phyloP scores from a whole-genome alignment of 495 filamentous ascomycete species.

The Aspergillus indologenus region DNA sequence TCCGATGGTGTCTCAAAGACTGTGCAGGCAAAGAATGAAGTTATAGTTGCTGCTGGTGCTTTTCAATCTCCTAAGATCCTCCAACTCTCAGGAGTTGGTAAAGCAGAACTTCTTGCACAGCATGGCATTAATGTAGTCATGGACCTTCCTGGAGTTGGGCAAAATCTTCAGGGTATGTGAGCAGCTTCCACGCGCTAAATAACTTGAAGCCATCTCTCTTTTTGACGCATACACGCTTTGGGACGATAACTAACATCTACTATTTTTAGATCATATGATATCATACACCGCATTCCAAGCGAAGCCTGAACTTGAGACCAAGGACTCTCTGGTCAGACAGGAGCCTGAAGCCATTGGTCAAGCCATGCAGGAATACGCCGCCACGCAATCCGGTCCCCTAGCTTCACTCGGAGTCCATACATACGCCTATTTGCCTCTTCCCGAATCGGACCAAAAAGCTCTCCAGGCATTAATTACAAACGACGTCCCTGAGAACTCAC shows the following conservation, averaged over 20 bases:
- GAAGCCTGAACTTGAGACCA: conserved; percentile 7
- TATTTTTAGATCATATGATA: conserved; percentile 8
- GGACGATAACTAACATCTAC: conserved; percentile 7
- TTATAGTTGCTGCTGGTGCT: conserved; percentile 8
- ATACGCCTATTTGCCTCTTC: conserved; percentile 8
- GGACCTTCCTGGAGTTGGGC: conserved; percentile 6
- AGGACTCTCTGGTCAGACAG: conserved; percentile 9
- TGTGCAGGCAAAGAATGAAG: conserved; percentile 8
- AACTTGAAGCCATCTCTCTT: too few relatives aligned
- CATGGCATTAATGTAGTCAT: conserved; percentile 5
- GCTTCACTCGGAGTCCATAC: conserved; percentile 7
- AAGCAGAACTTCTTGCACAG: conserved; percentile 6
- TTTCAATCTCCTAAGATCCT: conserved; percentile 9
- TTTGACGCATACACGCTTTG: conserved; percentile 8
- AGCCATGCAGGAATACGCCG: conserved; percentile 7
- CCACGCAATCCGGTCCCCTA: conserved; percentile 7
- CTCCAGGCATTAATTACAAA: conserved; percentile 8
- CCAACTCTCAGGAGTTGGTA: conserved; percentile 8
- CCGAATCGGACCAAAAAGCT: conserved; percentile 1
- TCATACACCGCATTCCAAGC: conserved; percentile 10
- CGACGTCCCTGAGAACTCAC: conserved; percentile 6
- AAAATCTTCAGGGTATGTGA: conserved; percentile 11
- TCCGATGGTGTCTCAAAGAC: conserved; percentile 5
- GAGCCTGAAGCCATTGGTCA: conserved; percentile 9
- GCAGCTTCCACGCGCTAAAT: too few relatives aligned